Conservation (phyloP, 192 early-diverging fungal genomes). For the Rhizoclosmatium globosum region DNA sequence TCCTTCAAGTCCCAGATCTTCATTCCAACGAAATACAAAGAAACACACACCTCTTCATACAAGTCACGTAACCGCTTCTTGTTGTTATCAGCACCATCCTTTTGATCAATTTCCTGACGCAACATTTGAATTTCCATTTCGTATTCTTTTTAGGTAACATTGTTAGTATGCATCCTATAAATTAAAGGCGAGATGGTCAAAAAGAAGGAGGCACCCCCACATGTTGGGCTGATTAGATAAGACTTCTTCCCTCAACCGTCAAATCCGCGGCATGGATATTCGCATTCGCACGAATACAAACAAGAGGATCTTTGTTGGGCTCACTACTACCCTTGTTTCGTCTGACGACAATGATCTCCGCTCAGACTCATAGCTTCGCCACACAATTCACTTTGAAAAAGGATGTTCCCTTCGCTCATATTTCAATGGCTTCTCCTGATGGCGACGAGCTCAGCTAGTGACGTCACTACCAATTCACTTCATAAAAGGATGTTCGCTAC, state of each 20-base stretch:
- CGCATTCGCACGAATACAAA: too few relatives aligned
- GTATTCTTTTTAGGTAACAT: constrained; percentile 60
- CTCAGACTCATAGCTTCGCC: not conserved
- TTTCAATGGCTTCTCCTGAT: not conserved
- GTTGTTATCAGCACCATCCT: constrained; percentile 18
- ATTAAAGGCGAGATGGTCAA: too few relatives aligned
- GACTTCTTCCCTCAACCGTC: too few relatives aligned
- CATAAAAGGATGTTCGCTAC: too few relatives aligned
- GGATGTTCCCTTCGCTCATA: not conserved
- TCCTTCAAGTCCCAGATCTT: not conserved
- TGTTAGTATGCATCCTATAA: too few relatives aligned
- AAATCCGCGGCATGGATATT: too few relatives aligned
- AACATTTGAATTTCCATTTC: constrained; percentile 94
- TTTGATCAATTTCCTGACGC: constrained; percentile 60
- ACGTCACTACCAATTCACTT: not conserved
- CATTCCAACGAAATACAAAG: not conserved
- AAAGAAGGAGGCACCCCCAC: too few relatives aligned
- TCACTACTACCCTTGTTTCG: constrained; percentile 27
- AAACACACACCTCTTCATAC: constrained; percentile 25
- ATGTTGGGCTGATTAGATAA: too few relatives aligned
- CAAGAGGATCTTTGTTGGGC: too few relatives aligned
- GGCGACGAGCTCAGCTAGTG: not conserved
- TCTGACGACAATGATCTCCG: too few relatives aligned
- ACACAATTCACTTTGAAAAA: not conserved
- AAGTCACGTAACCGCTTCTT: constrained; percentile 45